Evolutionary conservation across 148 eudicot species (phyloP).

Genomic region (Diospyros kaki): DNA sequence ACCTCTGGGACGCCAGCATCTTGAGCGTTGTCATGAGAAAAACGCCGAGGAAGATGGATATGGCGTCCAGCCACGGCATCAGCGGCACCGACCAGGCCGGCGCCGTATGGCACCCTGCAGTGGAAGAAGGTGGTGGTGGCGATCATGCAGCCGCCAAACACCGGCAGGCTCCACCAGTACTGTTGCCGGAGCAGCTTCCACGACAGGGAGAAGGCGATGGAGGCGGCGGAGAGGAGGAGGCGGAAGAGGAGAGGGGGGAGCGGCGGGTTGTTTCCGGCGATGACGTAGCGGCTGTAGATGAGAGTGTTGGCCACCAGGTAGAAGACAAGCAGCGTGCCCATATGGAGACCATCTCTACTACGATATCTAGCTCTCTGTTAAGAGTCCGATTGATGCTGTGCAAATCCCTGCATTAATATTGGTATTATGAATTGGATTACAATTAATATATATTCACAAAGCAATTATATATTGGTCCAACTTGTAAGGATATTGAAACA

Average conservation of each 20-base stretch:
- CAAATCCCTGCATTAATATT: constrained; percentile 36
- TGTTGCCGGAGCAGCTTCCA: constrained; percentile 44
- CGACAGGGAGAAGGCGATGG: constrained; percentile 49
- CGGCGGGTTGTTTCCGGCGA: constrained; percentile 36
- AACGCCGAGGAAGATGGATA: constrained; percentile 59
- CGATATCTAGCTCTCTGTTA: constrained; percentile 72
- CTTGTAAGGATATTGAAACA: too few relatives aligned
- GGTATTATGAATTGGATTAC: too few relatives aligned
- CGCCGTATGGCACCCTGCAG: constrained; percentile 6
- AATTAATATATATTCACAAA: too few relatives aligned
- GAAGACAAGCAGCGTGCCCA: constrained; percentile 80
- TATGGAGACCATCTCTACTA: constrained; percentile 73
- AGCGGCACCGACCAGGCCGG: constrained; percentile 50
- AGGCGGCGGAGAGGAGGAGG: constrained; percentile 43
- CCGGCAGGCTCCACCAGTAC: constrained; percentile 32
- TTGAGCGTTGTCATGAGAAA: constrained; percentile 65
- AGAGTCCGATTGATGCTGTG: constrained; percentile 76
- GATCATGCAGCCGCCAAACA: constrained; percentile 33
- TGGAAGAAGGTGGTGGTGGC: constrained; percentile 45
- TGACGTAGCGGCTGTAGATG: constrained; percentile 57
- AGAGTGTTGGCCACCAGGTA: constrained; percentile 81
- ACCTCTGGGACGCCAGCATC: constrained; percentile 44
- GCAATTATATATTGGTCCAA: too few relatives aligned
- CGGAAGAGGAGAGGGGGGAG: constrained; percentile 40
- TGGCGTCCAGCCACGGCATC: constrained; percentile 82